These are phyloP conservation scores for Ophiosphaerella herpotricha DNA, from an alignment of 2,329 filamentous ascomycete species.

Conservation along the genomic window DNA sequence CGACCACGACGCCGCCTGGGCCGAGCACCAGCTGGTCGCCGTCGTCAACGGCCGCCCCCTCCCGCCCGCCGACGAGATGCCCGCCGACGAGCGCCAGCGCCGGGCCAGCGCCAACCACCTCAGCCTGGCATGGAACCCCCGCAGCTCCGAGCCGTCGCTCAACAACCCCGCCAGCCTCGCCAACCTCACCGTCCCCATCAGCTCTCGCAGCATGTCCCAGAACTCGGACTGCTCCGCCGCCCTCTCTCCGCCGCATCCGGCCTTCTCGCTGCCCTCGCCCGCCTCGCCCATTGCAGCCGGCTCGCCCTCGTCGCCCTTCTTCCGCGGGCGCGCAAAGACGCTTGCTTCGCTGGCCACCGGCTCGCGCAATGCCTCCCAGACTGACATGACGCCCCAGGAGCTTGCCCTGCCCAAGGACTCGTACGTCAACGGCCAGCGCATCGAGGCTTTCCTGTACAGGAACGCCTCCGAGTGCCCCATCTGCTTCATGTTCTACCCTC, in stretches of 20 bases:
- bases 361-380: slow-evolving; percentile 73
- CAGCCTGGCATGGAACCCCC: slow-evolving; percentile 48
- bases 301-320: slow-evolving; percentile 57
- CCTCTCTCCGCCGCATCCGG: slow-evolving; percentile 64
- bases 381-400: slow-evolving; percentile 77
- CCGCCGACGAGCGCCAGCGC: slow-evolving; percentile 67
- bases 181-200: slow-evolving; percentile 78
- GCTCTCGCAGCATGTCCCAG: slow-evolving; percentile 74
- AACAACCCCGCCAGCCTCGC: slow-evolving; percentile 51
- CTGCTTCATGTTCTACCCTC: slow-evolving; percentile 94
- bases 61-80: slow-evolving; percentile 81
- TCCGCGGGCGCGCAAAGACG: slow-evolving; percentile 86
- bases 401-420: slow-evolving; percentile 79
- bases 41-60: slow-evolving; percentile 83
- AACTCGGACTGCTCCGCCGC: slow-evolving; percentile 72
- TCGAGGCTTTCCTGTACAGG: slow-evolving; percentile 94
- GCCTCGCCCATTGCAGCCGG: slow-evolving; percentile 55
- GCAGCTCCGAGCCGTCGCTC: slow-evolving; percentile 63
- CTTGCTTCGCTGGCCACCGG: slow-evolving; percentile 78
- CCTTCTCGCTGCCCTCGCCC: slow-evolving; percentile 63
- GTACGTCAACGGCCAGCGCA: slow-evolving; percentile 89
- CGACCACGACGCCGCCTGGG: slow-evolving; percentile 87
- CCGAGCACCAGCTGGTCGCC: slow-evolving; percentile 92
- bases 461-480: slow-evolving; percentile 90
- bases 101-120: slow-evolving; percentile 30